phyloP scores from a whole-genome alignment of 805 yeast genomes.

The Pichia insulana region DNA sequence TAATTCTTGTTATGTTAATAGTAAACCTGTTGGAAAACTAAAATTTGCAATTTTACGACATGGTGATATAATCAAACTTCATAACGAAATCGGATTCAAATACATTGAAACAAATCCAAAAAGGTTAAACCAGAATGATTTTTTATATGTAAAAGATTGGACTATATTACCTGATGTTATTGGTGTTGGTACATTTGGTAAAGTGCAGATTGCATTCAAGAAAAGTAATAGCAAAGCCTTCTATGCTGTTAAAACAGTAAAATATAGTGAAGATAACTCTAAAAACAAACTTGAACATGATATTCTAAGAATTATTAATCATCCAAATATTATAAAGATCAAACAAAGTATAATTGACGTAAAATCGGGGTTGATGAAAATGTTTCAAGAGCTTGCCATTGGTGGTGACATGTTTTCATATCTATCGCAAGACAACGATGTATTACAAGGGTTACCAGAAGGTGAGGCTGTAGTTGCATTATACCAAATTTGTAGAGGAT shows the following conservation, averaged over 20 bases:
- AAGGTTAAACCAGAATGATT: slow-evolving; percentile 8
- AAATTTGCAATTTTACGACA: slow-evolving; percentile 26
- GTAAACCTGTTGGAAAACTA: slow-evolving; percentile 20
- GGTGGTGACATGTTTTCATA: slow-evolving; percentile 95
- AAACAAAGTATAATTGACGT: slow-evolving; percentile 65
- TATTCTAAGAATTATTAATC: slow-evolving; percentile 57
- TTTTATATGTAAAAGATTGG: slow-evolving; percentile 29
- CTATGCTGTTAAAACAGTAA: slow-evolving; percentile 42
- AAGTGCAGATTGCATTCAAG: slow-evolving; percentile 31
- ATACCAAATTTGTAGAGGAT: slow-evolving; percentile 49
- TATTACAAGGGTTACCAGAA: slow-evolving; percentile 38
- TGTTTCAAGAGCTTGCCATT: slow-evolving; percentile 88
- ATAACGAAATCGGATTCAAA: slow-evolving; percentile 20
- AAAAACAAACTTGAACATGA: slow-evolving; percentile 33
- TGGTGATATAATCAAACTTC: slow-evolving; percentile 33
- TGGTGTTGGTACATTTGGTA: slow-evolving; percentile 55
- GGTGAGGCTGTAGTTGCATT: slow-evolving; percentile 44
- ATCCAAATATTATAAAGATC: slow-evolving; percentile 82
- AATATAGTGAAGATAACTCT: slow-evolving; percentile 17
- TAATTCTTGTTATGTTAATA: slow-evolving; percentile 44
- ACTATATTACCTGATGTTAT: slow-evolving; percentile 31
- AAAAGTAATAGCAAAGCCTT: slow-evolving; percentile 17
- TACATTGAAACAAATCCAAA: slow-evolving; percentile 13
- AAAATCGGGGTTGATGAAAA: slow-evolving; percentile 76
- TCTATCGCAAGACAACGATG: slow-evolving; percentile 54